phyloP scores from a whole-genome alignment of 1,284 basidiomycete species.

The Moesziomyces parantarcticus region DNA sequence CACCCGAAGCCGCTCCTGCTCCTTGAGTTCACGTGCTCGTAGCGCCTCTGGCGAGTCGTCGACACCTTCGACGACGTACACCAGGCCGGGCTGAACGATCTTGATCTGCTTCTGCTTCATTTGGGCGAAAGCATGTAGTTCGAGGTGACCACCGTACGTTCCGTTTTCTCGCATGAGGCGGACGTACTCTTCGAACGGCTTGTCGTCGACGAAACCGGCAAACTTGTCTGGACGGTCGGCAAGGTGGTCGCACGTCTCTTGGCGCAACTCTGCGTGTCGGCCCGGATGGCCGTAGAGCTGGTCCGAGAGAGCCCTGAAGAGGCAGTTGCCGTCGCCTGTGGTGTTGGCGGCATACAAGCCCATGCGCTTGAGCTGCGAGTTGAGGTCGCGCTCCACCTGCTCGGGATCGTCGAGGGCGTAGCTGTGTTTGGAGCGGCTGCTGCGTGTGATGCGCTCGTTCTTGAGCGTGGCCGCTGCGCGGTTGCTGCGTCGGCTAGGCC shows the following conservation, averaged over 20 bases:
- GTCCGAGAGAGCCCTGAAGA: slow-evolving; percentile 69
- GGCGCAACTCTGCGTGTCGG: slow-evolving; percentile 77
- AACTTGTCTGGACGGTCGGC: slow-evolving; percentile 78
- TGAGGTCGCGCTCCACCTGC: slow-evolving; percentile 58
- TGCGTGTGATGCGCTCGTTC: slow-evolving; percentile 49
- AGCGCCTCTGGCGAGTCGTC: slow-evolving; percentile 64
- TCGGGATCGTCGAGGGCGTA: slow-evolving; percentile 61
- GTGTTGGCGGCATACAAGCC: slow-evolving; percentile 66
- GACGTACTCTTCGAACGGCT: slow-evolving; percentile 68
- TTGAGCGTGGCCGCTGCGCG: slow-evolving; percentile 39
- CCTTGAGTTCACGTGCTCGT: slow-evolving; percentile 35
- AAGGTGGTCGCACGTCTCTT: slow-evolving; percentile 81
- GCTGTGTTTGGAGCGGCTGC: slow-evolving; percentile 41
- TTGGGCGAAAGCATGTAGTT: slow-evolving; percentile 88
- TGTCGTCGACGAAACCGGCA: slow-evolving; percentile 86
- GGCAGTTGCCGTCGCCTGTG: slow-evolving; percentile 65
- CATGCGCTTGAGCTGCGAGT: slow-evolving; percentile 60
- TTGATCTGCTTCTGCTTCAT: slow-evolving; percentile 82
- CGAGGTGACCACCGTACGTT: slow-evolving; percentile 90
- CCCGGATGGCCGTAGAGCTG: slow-evolving; percentile 81
- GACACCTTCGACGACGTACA: slow-evolving; percentile 66
- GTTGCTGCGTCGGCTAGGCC: slow-evolving; percentile 37
- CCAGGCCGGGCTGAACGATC: slow-evolving; percentile 83
- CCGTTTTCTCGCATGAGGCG: slow-evolving; percentile 70
- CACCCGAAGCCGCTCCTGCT: slow-evolving; percentile 42